A percentile compares a stretch with the other conserved stretches of the same genome.
These are phyloP conservation scores for Stygiomarasmius scandens DNA, from an alignment of 1,284 basidiomycete species.

Conservation along the genomic window DNA sequence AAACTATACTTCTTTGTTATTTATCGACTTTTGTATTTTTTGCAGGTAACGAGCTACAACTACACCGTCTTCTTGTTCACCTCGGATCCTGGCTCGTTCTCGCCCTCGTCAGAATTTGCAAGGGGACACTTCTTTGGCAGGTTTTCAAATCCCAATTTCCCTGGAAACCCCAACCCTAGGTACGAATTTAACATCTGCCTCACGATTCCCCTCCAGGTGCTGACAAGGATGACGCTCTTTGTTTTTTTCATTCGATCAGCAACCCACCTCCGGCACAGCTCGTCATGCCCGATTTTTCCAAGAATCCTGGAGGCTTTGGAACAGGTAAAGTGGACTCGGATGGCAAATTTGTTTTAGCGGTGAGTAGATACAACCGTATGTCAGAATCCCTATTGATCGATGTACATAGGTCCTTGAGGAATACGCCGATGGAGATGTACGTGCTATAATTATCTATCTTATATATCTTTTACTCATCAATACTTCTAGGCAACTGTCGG, in stretches of 20 bases:
- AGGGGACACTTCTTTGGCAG: slow-evolving; percentile 42
- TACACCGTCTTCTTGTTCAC: slow-evolving; percentile 39
- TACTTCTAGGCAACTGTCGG: slow-evolving; percentile 18
- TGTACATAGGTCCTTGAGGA: slow-evolving; percentile 37
- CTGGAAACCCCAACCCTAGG: slow-evolving; percentile 19
- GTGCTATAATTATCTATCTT: slow-evolving; percentile 11
- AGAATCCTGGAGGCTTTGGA: slow-evolving; percentile 43
- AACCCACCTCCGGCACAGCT: slow-evolving; percentile 45
- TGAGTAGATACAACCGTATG: slow-evolving; percentile 17
- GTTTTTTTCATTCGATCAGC: background rate
- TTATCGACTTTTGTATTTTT: too few species aligned
- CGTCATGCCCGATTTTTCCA: slow-evolving; percentile 52
- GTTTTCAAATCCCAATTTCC: slow-evolving; percentile 41
- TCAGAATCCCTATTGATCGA: background rate
- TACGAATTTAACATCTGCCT: background rate
- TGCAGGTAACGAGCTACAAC: background rate
- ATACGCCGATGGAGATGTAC: slow-evolving; percentile 40
- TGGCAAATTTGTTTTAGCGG: slow-evolving; percentile 39
- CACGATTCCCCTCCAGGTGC: too few species aligned
- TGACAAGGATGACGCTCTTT: background rate
- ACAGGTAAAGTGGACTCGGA: slow-evolving; percentile 34
- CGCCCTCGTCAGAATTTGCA: slow-evolving; percentile 30
- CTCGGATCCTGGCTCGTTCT: slow-evolving; percentile 23
- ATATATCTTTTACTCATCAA: background rate
- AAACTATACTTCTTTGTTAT: slow-evolving; percentile 22